Percentiles rank a stretch among this genome's conserved stretches.
phyloP scores from a whole-genome alignment of 441 rosid species.

The Gossypium laxum region DNA sequence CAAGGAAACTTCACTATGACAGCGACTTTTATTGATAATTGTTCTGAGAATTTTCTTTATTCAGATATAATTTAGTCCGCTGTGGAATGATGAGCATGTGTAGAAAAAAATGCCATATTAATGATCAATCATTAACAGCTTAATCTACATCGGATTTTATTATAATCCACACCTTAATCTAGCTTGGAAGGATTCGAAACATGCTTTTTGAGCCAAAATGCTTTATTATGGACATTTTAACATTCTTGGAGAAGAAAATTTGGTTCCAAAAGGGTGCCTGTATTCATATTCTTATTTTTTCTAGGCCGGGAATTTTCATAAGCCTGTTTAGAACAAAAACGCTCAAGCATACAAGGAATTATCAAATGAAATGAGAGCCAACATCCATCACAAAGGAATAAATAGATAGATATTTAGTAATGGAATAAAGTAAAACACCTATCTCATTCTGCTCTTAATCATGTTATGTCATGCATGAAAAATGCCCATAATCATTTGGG shows the following conservation, averaged over 20 bases:
- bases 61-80: too few relatives aligned
- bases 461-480: conserved; percentile 9
- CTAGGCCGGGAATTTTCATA: not conserved
- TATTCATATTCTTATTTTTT: not conserved
- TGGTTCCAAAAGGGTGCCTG: not conserved
- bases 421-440: not conserved
- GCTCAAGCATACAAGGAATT: not conserved
- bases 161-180: not conserved
- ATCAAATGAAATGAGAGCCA: not conserved
- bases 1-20: not conserved
- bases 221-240: not conserved
- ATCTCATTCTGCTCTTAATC: conserved; percentile 1
- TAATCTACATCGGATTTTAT: not conserved
- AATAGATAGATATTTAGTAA: not conserved
- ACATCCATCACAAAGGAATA: not conserved
- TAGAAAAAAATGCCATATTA: not conserved
- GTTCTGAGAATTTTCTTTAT: not conserved
- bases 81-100: not conserved
- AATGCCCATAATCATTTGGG: conserved; percentile 2
- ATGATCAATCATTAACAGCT: not conserved
- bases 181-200: not conserved
- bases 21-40: not conserved
- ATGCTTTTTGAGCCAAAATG: not conserved
- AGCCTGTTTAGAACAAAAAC: not conserved
- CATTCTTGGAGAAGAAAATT: not conserved